Evolutionary conservation across 2,329 filamentous ascomycete genomes (phyloP).

Genomic region (Neonectria hederae): DNA sequence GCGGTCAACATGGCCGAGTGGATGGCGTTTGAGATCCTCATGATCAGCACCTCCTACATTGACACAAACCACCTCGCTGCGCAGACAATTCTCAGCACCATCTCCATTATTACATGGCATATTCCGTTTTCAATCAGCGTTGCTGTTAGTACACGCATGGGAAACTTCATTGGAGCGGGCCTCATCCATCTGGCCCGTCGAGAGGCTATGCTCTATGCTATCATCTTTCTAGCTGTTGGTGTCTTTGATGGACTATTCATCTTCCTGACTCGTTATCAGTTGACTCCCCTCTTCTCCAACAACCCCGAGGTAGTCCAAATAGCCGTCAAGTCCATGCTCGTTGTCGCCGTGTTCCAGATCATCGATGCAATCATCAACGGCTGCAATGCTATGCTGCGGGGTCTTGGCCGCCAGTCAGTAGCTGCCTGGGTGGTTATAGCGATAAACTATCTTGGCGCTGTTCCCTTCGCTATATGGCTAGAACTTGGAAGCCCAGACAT

Average conservation of each 20-base stretch:
- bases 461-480: conserved; percentile 52
- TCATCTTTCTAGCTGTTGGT: conserved; percentile 47
- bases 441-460: conserved; percentile 50
- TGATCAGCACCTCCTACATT: conserved; percentile 56
- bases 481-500: conserved; percentile 43
- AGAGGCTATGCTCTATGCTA: conserved; percentile 45
- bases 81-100: conserved; percentile 53
- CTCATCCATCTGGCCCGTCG: conserved; percentile 45
- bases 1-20: conserved; percentile 54
- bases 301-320: conserved; percentile 12
- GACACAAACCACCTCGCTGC: conserved; percentile 54
- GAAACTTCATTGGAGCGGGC: conserved; percentile 53
- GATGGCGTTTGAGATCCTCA: conserved; percentile 55
- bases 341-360: conserved; percentile 18
- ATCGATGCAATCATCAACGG: conserved; percentile 31
- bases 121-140: conserved; percentile 55
- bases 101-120: conserved; percentile 54
- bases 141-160: conserved; percentile 54
- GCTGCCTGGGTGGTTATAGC: conserved; percentile 49
- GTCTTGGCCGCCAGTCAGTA: conserved; percentile 50
- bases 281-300: conserved; percentile 11
- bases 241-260: conserved; percentile 44
- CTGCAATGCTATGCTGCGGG: conserved; percentile 51
- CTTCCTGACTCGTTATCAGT: conserved; percentile 11
- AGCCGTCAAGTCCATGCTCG: conserved; percentile 12